Conservation (phyloP, 768 basidiomycete species). For the Dendrothele bispora region DNA sequence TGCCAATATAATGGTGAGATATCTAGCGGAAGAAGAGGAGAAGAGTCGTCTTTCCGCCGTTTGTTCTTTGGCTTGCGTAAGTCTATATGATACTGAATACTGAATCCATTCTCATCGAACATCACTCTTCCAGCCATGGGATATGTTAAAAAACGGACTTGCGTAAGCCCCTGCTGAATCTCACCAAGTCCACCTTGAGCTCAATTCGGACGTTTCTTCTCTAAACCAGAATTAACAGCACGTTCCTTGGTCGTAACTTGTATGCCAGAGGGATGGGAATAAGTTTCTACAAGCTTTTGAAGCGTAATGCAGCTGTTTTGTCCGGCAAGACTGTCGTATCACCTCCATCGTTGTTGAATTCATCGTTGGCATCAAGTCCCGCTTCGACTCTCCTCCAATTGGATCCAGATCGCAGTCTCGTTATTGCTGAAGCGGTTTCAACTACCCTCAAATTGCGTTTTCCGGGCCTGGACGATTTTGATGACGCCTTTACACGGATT, state of each 20-base stretch:
- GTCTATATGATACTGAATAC: conserved; percentile 29
- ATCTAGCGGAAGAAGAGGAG: conserved; percentile 81
- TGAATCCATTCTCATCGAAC: too few species aligned
- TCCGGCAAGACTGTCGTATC: too few species aligned
- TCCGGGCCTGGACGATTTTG: conserved; percentile 49
- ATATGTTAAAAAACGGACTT: conserved; percentile 45
- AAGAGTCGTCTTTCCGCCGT: conserved; percentile 61
- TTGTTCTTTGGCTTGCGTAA: conserved; percentile 72
- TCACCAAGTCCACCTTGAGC: background rate
- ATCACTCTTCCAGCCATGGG: conserved; percentile 49
- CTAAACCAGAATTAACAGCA: conserved; percentile 46
- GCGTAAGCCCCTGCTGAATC: conserved; percentile 33
- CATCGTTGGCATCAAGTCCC: background rate
- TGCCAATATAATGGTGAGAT: conserved; percentile 86
- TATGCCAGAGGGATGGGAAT: conserved; percentile 79
- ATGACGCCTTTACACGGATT: conserved; percentile 59
- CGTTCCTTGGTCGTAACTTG: conserved; percentile 56
- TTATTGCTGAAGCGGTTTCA: background rate
- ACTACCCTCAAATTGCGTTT: background rate
- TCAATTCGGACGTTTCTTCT: too few species aligned
- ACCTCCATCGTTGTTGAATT: background rate
- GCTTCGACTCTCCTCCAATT: too few species aligned
- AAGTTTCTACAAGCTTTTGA: conserved; percentile 63
- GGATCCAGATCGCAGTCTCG: background rate
- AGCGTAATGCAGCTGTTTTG: conserved; percentile 50